phyloP scores from a whole-genome alignment of 352 stramenopile genomes.

The Labyrinthula sp. region DNA sequence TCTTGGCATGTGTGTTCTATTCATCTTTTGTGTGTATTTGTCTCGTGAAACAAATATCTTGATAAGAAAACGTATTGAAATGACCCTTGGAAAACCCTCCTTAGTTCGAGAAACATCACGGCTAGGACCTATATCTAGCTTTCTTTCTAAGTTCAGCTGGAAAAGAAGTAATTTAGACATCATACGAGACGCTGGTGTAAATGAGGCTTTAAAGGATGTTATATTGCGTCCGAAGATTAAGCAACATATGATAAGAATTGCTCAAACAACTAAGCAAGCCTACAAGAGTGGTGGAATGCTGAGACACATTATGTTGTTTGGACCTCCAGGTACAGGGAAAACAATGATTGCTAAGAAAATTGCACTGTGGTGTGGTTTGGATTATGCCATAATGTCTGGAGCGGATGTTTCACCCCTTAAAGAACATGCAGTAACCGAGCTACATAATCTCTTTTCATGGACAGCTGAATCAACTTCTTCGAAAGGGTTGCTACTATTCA shows the following conservation, averaged over 20 bases:
- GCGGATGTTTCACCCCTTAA: slow-evolving; percentile 89
- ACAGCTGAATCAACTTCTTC: slow-evolving; percentile 63
- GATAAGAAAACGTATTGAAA: slow-evolving; percentile 5
- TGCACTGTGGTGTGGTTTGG: slow-evolving; percentile 77
- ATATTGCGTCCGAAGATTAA: slow-evolving; percentile 1
- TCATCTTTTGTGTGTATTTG: slow-evolving; percentile 7
- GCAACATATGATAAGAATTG: slow-evolving; percentile 9
- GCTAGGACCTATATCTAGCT: too few species aligned
- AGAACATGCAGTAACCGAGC: slow-evolving; percentile 85
- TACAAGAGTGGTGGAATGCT: slow-evolving; percentile 11
- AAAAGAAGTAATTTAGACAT: too few species aligned
- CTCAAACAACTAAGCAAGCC: slow-evolving; percentile 7
- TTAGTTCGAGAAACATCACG: too few species aligned
- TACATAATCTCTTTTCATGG: slow-evolving; percentile 99
- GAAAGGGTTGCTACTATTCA: slow-evolving; percentile 82
- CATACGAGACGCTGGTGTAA: too few species aligned
- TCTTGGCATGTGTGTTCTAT: not conserved
- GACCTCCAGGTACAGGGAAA: slow-evolving; percentile 88
- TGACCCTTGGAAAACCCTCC: slow-evolving; percentile 47
- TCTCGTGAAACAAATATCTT: slow-evolving; percentile 2
- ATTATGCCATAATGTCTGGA: slow-evolving; percentile 95
- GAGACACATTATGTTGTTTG: slow-evolving; percentile 21
- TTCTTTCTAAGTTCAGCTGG: too few species aligned
- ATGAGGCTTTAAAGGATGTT: slow-evolving; percentile 17
- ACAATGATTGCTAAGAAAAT: slow-evolving; percentile 93